Conservation (phyloP, 1,284 basidiomycete genomes). For the Wolfiporia cocos region DNA sequence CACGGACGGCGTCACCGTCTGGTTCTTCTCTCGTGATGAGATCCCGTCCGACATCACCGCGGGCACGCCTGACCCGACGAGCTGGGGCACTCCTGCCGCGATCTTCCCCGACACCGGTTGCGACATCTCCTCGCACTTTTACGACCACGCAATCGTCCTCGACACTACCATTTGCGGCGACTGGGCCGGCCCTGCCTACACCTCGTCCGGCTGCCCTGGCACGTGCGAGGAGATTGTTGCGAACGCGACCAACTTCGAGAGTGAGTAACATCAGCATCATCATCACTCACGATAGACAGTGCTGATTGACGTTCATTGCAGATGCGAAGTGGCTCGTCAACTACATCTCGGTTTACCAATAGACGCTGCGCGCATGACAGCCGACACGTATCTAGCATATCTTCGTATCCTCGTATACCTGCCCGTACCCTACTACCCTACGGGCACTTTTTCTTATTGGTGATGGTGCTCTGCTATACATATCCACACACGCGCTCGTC, state of each 20-base stretch:
- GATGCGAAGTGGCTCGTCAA: slow-evolving; percentile 54
- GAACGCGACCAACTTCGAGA: slow-evolving; percentile 54
- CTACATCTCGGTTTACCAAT: slow-evolving; percentile 28
- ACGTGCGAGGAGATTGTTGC: slow-evolving; percentile 63
- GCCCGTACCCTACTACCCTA: too few relatives aligned
- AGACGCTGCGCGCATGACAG: slow-evolving; percentile 10
- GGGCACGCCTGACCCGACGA: slow-evolving; percentile 50
- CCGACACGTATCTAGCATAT: slow-evolving; percentile 1
- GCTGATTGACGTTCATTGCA: slow-evolving; percentile 8
- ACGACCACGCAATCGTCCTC: slow-evolving; percentile 49
- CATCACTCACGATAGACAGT: not conserved
- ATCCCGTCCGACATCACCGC: slow-evolving; percentile 68
- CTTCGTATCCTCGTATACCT: not conserved
- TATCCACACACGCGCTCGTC: too few relatives aligned
- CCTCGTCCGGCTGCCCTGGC: slow-evolving; percentile 55
- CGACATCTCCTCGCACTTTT: slow-evolving; percentile 62
- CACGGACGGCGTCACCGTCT: slow-evolving; percentile 63
- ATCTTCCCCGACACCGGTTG: slow-evolving; percentile 54
- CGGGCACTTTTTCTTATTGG: too few relatives aligned
- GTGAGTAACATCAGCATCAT: slow-evolving; percentile 30
- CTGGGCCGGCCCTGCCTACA: slow-evolving; percentile 57
- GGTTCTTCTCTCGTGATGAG: slow-evolving; percentile 63
- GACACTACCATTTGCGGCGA: slow-evolving; percentile 69
- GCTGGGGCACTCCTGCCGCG: slow-evolving; percentile 67
- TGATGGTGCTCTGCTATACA: too few relatives aligned